A percentile compares a stretch with the other conserved stretches of the same genome.
phyloP scores from a whole-genome alignment of 768 basidiomycete genomes.

The Russula brevipes region DNA sequence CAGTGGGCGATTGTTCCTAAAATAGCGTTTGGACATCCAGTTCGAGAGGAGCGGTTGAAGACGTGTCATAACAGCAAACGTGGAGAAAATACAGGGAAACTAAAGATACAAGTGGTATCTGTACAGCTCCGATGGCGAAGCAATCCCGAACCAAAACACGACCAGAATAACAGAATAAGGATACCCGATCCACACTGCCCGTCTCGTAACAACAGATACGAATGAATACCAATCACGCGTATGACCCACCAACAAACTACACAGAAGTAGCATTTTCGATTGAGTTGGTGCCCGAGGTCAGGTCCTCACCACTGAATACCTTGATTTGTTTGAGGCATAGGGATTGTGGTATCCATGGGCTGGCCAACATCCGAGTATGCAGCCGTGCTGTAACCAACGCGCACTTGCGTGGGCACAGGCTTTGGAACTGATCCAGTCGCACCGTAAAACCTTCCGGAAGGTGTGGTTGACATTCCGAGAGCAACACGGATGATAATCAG shows the following conservation, averaged over 20 bases:
- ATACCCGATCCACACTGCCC: no score
- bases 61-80: no score
- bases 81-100: no score
- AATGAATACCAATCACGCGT: neutral
- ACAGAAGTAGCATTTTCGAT: neutral
- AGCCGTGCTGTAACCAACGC: neutral
- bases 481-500: constrained; percentile 17
- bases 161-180: no score
- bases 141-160: no score
- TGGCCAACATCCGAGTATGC: constrained; percentile 6
- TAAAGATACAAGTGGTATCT: no score
- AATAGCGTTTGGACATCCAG: no score
- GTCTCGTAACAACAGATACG: neutral
- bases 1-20: no score
- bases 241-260: neutral
- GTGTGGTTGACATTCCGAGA: constrained; percentile 5
- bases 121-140: no score
- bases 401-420: neutral
- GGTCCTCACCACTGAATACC: neutral
- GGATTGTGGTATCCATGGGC: no score
- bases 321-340: neutral
- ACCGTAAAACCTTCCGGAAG: neutral
- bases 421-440: neutral
- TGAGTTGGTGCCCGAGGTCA: neutral
- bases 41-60: no score